Evolutionary conservation across 495 filamentous ascomycete species (phyloP).

Genomic region (Neurospora sp.): DNA sequence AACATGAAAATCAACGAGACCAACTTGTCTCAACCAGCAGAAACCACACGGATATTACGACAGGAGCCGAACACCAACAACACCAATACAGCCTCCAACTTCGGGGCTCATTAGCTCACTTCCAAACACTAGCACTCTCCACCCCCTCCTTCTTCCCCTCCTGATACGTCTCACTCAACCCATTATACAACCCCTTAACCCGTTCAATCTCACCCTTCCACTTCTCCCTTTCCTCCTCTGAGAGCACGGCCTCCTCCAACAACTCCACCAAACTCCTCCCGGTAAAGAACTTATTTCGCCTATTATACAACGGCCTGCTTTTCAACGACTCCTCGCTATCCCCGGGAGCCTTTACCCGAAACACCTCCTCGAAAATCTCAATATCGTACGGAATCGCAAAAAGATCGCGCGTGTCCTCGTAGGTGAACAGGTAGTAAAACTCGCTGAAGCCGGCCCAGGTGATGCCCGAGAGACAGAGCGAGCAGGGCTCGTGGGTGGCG

Average conservation of each 20-base stretch:
- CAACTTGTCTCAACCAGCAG: no score
- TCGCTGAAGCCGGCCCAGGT: constrained; percentile 35
- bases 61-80: no score
- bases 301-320: constrained; percentile 27
- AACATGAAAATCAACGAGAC: no score
- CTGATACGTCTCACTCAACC: constrained; percentile 28
- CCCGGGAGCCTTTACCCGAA: constrained; percentile 20
- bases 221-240: constrained; percentile 10
- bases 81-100: no score
- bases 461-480: constrained; percentile 31
- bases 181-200: constrained; percentile 27
- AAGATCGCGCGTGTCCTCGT: constrained; percentile 32
- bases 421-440: constrained; percentile 36
- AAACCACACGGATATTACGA: no score
- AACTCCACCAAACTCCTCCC: constrained; percentile 27
- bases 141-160: constrained; percentile 22
- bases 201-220: constrained; percentile 21
- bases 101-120: constrained; percentile 6
- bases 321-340: constrained; percentile 16
- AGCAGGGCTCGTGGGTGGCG: constrained; percentile 34
- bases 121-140: constrained; percentile 32
- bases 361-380: constrained; percentile 32
- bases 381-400: constrained; percentile 34
- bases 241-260: constrained; percentile 7
- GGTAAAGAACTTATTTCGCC: constrained; percentile 30